A percentile compares a stretch with the other conserved stretches of the same genome.
phyloP scores from a whole-genome alignment of 331 rosid species.

The Malus hybrid region DNA sequence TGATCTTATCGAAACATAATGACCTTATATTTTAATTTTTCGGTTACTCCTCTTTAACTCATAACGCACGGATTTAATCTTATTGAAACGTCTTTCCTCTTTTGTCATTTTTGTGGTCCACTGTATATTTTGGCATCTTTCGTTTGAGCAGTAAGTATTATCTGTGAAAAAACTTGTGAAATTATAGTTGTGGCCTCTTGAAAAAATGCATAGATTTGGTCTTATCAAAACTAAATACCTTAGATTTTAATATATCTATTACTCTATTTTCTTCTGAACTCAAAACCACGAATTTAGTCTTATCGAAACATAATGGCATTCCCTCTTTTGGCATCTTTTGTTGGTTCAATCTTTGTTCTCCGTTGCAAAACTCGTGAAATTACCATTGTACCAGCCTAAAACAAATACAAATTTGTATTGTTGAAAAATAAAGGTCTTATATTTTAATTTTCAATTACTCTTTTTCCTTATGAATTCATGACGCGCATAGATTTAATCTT shows the following conservation, averaged over 20 bases:
- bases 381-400: neutral
- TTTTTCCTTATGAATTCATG: too few species aligned
- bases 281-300: neutral
- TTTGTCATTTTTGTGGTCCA: neutral
- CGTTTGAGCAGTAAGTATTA: neutral
- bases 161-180: neutral
- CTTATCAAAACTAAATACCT: neutral
- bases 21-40: too few species aligned
- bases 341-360: neutral
- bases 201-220: neutral
- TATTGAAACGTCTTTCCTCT: neutral
- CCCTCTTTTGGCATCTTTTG: neutral
- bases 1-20: too few species aligned
- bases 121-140: neutral
- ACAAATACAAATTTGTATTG: too few species aligned
- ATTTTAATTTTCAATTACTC: too few species aligned
- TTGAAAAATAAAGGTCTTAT: neutral
- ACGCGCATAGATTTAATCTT: neutral
- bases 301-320: too few species aligned
- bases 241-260: too few species aligned
- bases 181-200: neutral
- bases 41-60: neutral
- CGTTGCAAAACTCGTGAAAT: neutral
- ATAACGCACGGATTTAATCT: neutral
- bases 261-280: neutral